Evolutionary conservation across 108 stramenopile species (phyloP), one percentile per base, ranked within the genome.

Genomic region (Cylindrotheca closterium): DNA sequence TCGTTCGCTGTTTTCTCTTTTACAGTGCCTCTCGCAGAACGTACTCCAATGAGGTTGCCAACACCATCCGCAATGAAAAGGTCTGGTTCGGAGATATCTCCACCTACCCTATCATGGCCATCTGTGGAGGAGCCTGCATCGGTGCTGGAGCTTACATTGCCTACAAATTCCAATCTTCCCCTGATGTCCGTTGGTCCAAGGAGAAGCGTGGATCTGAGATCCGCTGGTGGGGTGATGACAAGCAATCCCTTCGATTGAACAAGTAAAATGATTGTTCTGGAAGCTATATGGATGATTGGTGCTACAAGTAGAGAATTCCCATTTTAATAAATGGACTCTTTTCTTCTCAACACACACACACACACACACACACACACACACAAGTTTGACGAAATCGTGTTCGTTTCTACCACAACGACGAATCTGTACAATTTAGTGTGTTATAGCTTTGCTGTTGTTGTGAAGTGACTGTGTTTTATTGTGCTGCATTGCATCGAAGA

Each of bases 81-180:
- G 45, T 73, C 57, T 73, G 71, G 71, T 65, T 73, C 37, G 19
- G 42, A 8, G 71, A 73, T 65, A 48, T 63, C 30, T 51, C 85
- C 25, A 83, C 89, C 8, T 88, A 88, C 79, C 89, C 89, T 56
- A 82, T 88, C 60, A 75, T 91, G 47, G 56, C 58, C 32, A 71
- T 77, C 31, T 74, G 82, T 47, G 53, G 55, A 32, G 60, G 75
- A 34, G 89, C 89, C 37, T 61, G 58, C 45, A 69, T 71, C 21
- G 61, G 85, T 30, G 56, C 76, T 50, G 47, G 53, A 30, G 33
- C 65, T 19, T 81, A 67, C 79, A 78, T 71, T 27, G 30, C 55
- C 1, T 76, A 71, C 60, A 57, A 50, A 32, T 30, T 42, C 17
- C 22, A 56, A 10, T 32, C 24, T 1, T 75, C 48, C 52, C 63